A percentile compares a stretch with the other conserved stretches of the same genome.
Conservation (phyloP, 2,329 filamentous ascomycete genomes). For the Aureobasidium zeae region DNA sequence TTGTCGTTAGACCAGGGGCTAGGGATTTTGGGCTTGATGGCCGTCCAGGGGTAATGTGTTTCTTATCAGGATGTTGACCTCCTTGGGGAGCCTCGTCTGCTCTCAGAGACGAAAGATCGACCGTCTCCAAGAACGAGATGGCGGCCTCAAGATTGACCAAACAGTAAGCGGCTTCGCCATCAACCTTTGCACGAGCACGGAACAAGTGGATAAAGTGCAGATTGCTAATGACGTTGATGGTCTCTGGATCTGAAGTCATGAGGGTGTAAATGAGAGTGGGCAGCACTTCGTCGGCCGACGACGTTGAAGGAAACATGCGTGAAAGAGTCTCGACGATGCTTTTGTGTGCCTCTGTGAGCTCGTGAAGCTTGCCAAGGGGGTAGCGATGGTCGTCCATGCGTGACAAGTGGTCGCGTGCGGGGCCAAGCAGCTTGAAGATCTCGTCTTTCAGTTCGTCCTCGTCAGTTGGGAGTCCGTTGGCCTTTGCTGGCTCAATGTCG, state of each 20-base stretch:
- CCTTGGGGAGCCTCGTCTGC: slow-evolving; percentile 67
- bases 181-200: slow-evolving; percentile 72
- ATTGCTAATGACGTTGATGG: slow-evolving; percentile 85
- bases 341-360: slow-evolving; percentile 82
- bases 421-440: slow-evolving; percentile 62
- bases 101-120: slow-evolving; percentile 81
- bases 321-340: slow-evolving; percentile 82
- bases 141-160: slow-evolving; percentile 92
- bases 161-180: slow-evolving; percentile 92
- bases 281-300: slow-evolving; percentile 93
- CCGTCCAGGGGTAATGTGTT: slow-evolving; percentile 25
- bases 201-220: slow-evolving; percentile 92
- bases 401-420: slow-evolving; percentile 57
- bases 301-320: slow-evolving; percentile 57
- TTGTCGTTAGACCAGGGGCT: slow-evolving; percentile 28
- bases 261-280: slow-evolving; percentile 94
- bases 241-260: slow-evolving; percentile 79
- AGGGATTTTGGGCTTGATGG: slow-evolving; percentile 28
- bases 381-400: slow-evolving; percentile 82
- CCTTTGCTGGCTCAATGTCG: slow-evolving; percentile 52
- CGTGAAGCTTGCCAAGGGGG: slow-evolving; percentile 82
- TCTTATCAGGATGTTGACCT: slow-evolving; percentile 33
- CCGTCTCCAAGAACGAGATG: slow-evolving; percentile 88
- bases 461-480: slow-evolving; percentile 48
- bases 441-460: slow-evolving; percentile 49